A percentile compares a stretch with the other conserved stretches of the same genome.
Conservation (phyloP, 306 rosid genomes). For the Purshia tridentata region DNA sequence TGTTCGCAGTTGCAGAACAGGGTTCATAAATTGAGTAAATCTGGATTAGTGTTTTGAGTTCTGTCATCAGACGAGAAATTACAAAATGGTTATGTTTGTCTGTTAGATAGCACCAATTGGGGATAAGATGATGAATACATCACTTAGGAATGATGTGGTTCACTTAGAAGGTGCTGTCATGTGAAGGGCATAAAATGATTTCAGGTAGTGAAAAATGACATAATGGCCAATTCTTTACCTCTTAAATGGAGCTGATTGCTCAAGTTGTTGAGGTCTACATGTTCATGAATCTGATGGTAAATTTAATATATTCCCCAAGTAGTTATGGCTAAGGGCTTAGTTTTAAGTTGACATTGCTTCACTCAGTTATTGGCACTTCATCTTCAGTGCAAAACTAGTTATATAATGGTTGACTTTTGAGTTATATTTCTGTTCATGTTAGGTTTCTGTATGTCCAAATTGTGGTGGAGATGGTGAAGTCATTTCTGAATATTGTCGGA, state of each 20-base stretch:
- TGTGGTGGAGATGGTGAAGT: conserved; percentile 96
- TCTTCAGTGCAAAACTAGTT: background rate
- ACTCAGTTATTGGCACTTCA: background rate
- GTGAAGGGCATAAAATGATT: background rate
- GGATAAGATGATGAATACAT: background rate
- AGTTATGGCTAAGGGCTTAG: background rate
- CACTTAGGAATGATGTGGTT: background rate
- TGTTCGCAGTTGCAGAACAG: background rate
- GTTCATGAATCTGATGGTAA: background rate
- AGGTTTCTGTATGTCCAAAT: conserved; percentile 91
- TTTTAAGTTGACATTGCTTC: background rate
- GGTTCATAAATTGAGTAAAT: background rate
- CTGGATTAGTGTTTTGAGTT: background rate
- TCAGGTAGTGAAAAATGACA: background rate
- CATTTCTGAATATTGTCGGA: conserved; percentile 84
- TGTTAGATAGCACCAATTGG: background rate
- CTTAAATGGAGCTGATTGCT: background rate
- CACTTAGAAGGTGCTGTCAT: background rate
- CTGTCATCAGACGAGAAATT: background rate
- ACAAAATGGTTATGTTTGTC: background rate
- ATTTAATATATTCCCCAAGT: background rate
- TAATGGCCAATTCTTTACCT: background rate
- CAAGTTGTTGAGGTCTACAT: background rate
- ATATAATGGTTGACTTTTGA: background rate
- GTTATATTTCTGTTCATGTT: conserved; percentile 19